Conservation (phyloP, 139 green algal species). For the Marvania coccoides region DNA sequence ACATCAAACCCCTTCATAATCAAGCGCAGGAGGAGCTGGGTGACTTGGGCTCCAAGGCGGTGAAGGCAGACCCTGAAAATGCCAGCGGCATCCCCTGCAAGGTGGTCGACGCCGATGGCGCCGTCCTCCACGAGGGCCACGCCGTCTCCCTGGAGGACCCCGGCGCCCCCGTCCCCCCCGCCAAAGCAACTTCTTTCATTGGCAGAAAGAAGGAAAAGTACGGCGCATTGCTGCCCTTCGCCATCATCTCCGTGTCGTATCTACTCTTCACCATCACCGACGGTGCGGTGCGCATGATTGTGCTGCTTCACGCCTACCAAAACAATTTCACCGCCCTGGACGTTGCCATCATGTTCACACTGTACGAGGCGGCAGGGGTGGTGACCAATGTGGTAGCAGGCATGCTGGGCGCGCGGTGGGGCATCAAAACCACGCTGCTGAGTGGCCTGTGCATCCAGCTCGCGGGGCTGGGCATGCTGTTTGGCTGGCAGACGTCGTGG, state of each 20-base stretch:
- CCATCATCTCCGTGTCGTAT: constrained; percentile 72
- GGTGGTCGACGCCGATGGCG: too few species aligned
- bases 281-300: constrained; percentile 73
- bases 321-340: constrained; percentile 60
- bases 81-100: too few species aligned
- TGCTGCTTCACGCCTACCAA: constrained; percentile 78
- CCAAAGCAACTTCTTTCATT: too few species aligned
- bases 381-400: constrained; percentile 73
- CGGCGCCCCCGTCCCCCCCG: too few species aligned
- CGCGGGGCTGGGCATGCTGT: constrained; percentile 58
- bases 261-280: constrained; percentile 79
- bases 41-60: too few species aligned
- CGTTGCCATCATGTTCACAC: constrained; percentile 70
- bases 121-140: not conserved
- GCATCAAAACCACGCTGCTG: constrained; percentile 74
- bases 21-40: too few species aligned
- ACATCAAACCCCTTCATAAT: too few species aligned
- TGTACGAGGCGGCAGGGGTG: constrained; percentile 76
- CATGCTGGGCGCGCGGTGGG: constrained; percentile 61
- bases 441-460: constrained; percentile 57
- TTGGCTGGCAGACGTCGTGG: constrained; percentile 54
- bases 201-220: constrained; percentile 11
- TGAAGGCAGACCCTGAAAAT: too few species aligned
- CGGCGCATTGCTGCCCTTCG: constrained; percentile 57
- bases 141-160: too few species aligned